Base-by-base conservation (phyloP, 208 protist species). In the Borovskyia barvae region DNA sequence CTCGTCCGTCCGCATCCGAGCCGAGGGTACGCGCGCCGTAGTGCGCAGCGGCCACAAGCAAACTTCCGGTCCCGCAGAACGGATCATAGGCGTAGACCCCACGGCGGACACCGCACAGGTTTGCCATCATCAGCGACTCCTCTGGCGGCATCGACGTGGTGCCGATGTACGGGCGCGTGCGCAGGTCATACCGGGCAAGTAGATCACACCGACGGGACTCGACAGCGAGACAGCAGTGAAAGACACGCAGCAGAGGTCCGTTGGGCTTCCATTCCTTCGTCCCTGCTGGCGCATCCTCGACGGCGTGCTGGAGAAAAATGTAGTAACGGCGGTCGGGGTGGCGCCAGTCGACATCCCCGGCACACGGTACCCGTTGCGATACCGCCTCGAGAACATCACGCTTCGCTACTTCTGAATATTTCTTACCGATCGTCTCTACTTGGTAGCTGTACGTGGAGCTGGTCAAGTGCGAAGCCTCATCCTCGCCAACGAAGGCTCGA, bases 81-180 rank as follows among this genome's bases (percentile, higher is more conserved):
- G 94, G 95, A 68, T 98, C 97, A 26, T 86, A 82, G 19, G 95
- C 85, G n/a, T 94, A 50, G 29, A 58, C 11, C 24, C 77, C 77
- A 2, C 36, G 39, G 2, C 57, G 35, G 15, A 97, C 85, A 15
- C 77, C 39, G n/a, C 76, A 85, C 50, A 94, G 49, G 65, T 98
- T 97, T 26, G 77, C 80, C 87, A 97, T 94, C 39, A 98, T 50
- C 17, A 98, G 67, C 2, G 90, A 85, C 51, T 97, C 85, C 66
- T 98, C 93, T 24, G 93, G 79, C n/a, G 94, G 86, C 95, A 98
- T 98, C 24, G 95, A 94, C 2, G 96, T 98, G 2, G 96, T 98
- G 49, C 96, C 96, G 55, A 98, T 85, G 76, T 97, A 98, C 20
- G 79, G 80, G 7, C 96, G 76, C n/a, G 62, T 69, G 39, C 83